Evolutionary conservation across 2,329 filamentous ascomycete species (phyloP).

Genomic region (Talaromyces verruculosus): DNA sequence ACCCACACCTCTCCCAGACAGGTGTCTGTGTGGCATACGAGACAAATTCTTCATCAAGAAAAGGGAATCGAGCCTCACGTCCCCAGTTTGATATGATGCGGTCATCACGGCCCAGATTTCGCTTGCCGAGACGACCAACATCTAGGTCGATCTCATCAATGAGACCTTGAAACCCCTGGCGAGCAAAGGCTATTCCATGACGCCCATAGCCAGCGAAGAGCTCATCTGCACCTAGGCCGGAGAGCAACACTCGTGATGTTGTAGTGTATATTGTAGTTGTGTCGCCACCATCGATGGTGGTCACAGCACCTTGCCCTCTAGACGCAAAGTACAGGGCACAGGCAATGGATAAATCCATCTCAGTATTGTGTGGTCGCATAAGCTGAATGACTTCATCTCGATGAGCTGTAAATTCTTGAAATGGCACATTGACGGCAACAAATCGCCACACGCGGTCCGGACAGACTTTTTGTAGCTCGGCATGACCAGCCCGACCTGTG

Average conservation of each 20-base stretch:
- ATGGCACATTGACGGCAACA: constrained; percentile 76
- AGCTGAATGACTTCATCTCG: constrained; percentile 69
- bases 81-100: constrained; percentile 86
- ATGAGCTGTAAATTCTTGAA: constrained; percentile 68
- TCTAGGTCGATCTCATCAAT: constrained; percentile 82
- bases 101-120: constrained; percentile 95
- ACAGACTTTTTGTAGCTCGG: constrained; percentile 70
- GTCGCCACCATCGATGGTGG: constrained; percentile 30
- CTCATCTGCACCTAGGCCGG: constrained; percentile 92
- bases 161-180: constrained; percentile 68
- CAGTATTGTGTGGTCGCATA: constrained; percentile 91
- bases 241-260: constrained; percentile 78
- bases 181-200: constrained; percentile 73
- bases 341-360: constrained; percentile 97
- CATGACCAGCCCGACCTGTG: constrained; percentile 76
- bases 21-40: constrained; percentile 72
- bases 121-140: constrained; percentile 78
- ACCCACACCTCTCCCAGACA: constrained; percentile 86
- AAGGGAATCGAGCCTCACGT: constrained; percentile 86
- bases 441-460: constrained; percentile 77
- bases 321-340: constrained; percentile 94
- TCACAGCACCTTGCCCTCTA: constrained; percentile 60
- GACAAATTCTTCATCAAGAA: constrained; percentile 83
- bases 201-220: constrained; percentile 91
- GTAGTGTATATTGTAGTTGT: constrained; percentile 57